Evolutionary conservation across 2,329 filamentous ascomycete species (phyloP), one percentile per base, ranked within the genome.

Genomic region (Basipetospora chlamydospora): DNA sequence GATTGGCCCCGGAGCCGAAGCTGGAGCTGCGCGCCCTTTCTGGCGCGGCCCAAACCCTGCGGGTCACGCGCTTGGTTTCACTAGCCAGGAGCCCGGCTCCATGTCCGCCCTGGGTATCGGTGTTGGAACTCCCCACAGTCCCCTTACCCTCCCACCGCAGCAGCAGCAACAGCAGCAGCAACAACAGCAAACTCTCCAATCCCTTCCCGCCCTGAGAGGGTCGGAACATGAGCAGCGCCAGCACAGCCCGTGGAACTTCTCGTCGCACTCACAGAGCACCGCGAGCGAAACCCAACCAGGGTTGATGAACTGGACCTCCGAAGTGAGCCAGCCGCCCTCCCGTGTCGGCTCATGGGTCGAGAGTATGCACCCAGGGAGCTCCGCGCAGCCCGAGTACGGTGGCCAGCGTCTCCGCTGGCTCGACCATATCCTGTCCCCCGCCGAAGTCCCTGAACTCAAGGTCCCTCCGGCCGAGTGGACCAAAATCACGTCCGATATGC

Each of bases 391-490:
- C 5, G 57, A 53, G 44, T 54, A 10, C 41, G 42, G 47, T 1
- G 52, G 52, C 12, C n/a, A n/a, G n/a, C 52, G 52, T 33, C 60
- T 58, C 40, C 56, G 54, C 6, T 59, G 60, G 3, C 51, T 65
- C 6, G 61, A 70, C 41, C 61, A 70, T 34, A 47, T 73, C 13
- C 48, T 73, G 15, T 61, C 63, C 0, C 63, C 66, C 1, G 46
- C 61, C 11, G 58, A 61, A 17, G 47, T 60, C 22, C 55, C 64
- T 0, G 60, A 64, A 26, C 54, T 60, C 46, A 60, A 60, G 42
- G 50, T 59, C 1, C 56, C 64, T 0, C 47, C 60, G 0, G 53
- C 48, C 3, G 61, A 60, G 0, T 82, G 77, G 78, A 80, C 77
- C 2, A 60, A 47, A 26, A 64, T 81, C 16, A 79, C 75, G 2